Conservation (phyloP, 176 grass and related monocot species). For the Oryza punctata region DNA sequence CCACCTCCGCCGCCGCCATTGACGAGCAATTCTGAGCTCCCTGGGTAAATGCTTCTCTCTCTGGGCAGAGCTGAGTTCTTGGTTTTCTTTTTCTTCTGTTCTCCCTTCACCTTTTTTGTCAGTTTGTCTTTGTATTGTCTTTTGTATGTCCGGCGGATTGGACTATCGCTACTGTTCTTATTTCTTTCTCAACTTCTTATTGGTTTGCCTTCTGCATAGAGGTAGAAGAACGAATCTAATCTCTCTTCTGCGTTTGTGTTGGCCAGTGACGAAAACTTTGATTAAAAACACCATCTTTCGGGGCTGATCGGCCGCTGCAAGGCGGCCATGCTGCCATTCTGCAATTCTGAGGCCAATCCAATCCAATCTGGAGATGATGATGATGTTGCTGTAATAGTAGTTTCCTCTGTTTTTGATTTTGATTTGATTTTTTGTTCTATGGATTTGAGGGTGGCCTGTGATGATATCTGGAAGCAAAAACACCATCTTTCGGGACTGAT, state of each 20-base stretch:
- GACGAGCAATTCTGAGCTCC: too few species aligned
- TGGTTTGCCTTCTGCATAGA: too few species aligned
- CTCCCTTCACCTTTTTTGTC: neutral
- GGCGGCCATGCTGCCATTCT: conserved; percentile 40
- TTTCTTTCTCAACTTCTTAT: too few species aligned
- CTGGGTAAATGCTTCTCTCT: too few species aligned
- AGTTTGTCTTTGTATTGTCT: neutral
- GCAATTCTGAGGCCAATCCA: conserved; percentile 45
- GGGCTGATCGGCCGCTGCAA: conserved; percentile 8
- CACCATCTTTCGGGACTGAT: neutral
- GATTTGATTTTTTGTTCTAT: neutral
- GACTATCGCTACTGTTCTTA: too few species aligned
- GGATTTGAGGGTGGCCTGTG: neutral
- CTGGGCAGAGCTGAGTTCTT: too few species aligned
- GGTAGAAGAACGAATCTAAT: too few species aligned
- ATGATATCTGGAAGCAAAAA: neutral
- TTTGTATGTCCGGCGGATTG: neutral
- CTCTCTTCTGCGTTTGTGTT: too few species aligned
- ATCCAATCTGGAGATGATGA: neutral
- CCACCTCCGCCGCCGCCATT: neutral
- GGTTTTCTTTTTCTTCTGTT: too few species aligned
- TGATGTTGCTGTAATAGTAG: too few species aligned
- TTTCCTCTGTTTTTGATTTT: neutral
- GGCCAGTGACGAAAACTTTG: conserved; percentile 25
- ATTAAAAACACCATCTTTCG: conserved; percentile 29